A percentile compares a stretch with the other conserved stretches of the same genome.
Evolutionary conservation across 2,329 filamentous ascomycete species (phyloP).

Genomic region (Coccinonectria pachysandricola): DNA sequence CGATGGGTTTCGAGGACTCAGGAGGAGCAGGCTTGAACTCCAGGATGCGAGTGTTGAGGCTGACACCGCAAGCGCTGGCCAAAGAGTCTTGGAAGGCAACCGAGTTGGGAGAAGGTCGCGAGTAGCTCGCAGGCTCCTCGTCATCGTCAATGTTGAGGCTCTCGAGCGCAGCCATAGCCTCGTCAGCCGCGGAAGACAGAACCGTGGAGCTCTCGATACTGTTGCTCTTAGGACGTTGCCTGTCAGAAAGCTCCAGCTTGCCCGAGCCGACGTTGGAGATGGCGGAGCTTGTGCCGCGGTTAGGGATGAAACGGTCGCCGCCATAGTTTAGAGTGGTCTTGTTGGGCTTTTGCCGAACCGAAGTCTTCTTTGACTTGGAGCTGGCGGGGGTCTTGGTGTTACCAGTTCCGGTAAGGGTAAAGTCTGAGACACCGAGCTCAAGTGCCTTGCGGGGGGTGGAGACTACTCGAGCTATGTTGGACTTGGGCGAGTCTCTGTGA

Average conservation of each 20-base stretch:
- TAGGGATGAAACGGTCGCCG: slow-evolving; percentile 92
- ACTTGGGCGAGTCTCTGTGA: slow-evolving; percentile 86
- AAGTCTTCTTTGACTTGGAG: slow-evolving; percentile 45
- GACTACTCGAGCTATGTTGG: slow-evolving; percentile 72
- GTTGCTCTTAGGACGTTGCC: slow-evolving; percentile 62
- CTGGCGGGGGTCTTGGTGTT: slow-evolving; percentile 48
- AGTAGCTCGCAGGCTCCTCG: slow-evolving; percentile 57
- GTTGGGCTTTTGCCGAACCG: slow-evolving; percentile 45
- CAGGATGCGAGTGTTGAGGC: slow-evolving; percentile 86
- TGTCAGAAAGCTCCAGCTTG: slow-evolving; percentile 67
- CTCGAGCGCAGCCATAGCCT: slow-evolving; percentile 70
- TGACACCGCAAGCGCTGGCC: slow-evolving; percentile 84
- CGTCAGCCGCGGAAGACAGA: slow-evolving; percentile 69
- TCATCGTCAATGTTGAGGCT: slow-evolving; percentile 65
- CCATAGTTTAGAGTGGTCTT: slow-evolving; percentile 76
- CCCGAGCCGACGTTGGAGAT: slow-evolving; percentile 71
- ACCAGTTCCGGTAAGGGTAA: slow-evolving; percentile 78
- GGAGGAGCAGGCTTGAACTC: slow-evolving; percentile 98
- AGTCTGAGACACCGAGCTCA: slow-evolving; percentile 88
- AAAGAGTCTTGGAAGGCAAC: slow-evolving; percentile 88
- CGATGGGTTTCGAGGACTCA: slow-evolving; percentile 96
- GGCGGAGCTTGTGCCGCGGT: slow-evolving; percentile 80
- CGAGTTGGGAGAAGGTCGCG: slow-evolving; percentile 75
- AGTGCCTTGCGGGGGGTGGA: slow-evolving; percentile 72
- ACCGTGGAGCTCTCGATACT: slow-evolving; percentile 61